A percentile compares a stretch with the other conserved stretches of the same genome.
phyloP scores from a whole-genome alignment of 345 rosid genomes.

The Adansonia digitata region DNA sequence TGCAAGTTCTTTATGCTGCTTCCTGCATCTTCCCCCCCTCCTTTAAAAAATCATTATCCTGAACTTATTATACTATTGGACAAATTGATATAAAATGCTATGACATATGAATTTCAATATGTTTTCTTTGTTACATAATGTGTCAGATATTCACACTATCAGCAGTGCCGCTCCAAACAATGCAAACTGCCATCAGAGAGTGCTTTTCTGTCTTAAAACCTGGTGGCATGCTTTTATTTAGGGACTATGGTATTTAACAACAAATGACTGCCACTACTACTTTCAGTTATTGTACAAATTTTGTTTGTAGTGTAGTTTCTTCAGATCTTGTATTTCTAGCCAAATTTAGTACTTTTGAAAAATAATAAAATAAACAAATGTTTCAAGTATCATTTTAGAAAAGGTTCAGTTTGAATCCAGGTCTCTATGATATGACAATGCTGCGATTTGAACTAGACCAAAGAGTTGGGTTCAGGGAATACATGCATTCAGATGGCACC shows the following conservation, averaged over 20 bases:
- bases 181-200: slow-evolving; percentile 56
- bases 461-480: slow-evolving; percentile 73
- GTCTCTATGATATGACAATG: slow-evolving; percentile 95
- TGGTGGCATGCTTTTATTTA: slow-evolving; percentile 69
- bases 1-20: not conserved
- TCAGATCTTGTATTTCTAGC: not conserved
- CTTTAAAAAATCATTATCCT: not conserved
- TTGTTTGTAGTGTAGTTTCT: not conserved
- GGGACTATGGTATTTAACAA: slow-evolving; percentile 77
- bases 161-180: slow-evolving; percentile 61
- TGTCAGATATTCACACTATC: slow-evolving; percentile 84
- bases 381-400: slow-evolving; percentile 5
- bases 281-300: not conserved
- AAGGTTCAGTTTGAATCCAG: slow-evolving; percentile 35
- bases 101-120: slow-evolving; percentile 1
- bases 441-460: slow-evolving; percentile 68
- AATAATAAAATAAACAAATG: not conserved
- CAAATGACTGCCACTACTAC: not conserved
- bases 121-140: not conserved
- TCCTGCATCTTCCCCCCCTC: not conserved
- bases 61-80: not conserved
- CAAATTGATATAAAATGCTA: not conserved
- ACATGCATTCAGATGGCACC: slow-evolving; percentile 76
- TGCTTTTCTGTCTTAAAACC: slow-evolving; percentile 74
- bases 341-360: not conserved